Evolutionary conservation across 2,329 filamentous ascomycete genomes (phyloP).

Genomic region (Periconia digitata): DNA sequence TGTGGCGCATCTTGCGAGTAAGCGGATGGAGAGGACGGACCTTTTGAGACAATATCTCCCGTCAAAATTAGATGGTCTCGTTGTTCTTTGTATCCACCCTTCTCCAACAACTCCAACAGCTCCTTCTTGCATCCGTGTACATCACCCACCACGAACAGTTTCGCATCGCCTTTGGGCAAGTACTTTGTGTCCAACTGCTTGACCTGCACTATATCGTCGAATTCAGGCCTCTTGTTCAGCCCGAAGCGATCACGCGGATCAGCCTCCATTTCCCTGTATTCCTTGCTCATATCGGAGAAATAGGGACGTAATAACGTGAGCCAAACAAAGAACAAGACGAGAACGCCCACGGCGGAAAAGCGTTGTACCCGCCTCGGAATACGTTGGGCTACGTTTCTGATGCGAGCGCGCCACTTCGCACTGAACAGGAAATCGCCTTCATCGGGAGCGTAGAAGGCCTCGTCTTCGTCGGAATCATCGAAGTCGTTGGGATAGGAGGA

Average conservation of each 20-base stretch:
- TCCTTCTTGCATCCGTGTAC: conserved; percentile 83
- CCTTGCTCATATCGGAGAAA: conserved; percentile 35
- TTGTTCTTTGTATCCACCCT: conserved; percentile 63
- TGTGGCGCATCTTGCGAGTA: neutral
- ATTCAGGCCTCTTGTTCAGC: conserved; percentile 50
- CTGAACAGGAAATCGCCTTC: conserved; percentile 35
- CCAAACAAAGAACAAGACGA: conserved; percentile 41
- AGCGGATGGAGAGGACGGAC: conserved; percentile 7
- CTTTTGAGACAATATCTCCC: conserved; percentile 68
- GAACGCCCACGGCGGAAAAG: conserved; percentile 32
- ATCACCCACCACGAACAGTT: conserved; percentile 84
- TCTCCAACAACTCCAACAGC: conserved; percentile 61
- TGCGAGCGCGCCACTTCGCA: conserved; percentile 33
- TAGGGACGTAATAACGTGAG: conserved; percentile 39
- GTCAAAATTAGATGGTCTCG: conserved; percentile 52
- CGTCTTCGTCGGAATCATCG: conserved; percentile 45
- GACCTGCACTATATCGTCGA: conserved; percentile 54
- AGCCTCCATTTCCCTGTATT: conserved; percentile 38
- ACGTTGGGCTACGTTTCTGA: conserved; percentile 26
- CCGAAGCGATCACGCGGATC: conserved; percentile 44
- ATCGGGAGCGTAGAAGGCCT: conserved; percentile 39
- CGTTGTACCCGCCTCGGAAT: conserved; percentile 41
- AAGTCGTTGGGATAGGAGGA: conserved; percentile 20
- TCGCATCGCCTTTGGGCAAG: conserved; percentile 51
- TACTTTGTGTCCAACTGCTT: conserved; percentile 51